Conservation (phyloP, 208 protist species). For the Acanthamoeba royreba region DNA sequence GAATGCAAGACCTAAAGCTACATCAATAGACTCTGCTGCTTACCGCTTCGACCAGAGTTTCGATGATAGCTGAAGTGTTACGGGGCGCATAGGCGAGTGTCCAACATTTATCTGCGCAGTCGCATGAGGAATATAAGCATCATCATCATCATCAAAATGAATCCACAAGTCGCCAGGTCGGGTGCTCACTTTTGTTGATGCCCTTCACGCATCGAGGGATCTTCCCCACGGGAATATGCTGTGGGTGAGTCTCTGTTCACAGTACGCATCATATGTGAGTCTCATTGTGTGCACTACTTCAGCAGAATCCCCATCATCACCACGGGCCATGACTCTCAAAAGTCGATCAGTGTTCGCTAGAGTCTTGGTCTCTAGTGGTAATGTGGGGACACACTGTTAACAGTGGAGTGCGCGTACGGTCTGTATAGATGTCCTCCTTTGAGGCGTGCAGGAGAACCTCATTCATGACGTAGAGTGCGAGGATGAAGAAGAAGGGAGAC, state of each 20-base stretch:
- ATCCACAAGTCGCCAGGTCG: background rate
- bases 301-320: too few species aligned
- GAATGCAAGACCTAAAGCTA: background rate
- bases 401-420: background rate
- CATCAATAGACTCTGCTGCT: background rate
- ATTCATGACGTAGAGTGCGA: conserved; percentile 16
- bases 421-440: background rate
- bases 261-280: background rate
- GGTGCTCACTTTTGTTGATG: background rate
- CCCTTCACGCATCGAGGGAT: background rate
- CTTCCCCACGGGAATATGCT: background rate
- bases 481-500: conserved; percentile 25
- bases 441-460: background rate
- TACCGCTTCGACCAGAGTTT: background rate
- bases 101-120: background rate
- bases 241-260: background rate
- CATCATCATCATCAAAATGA: too few species aligned
- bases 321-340: too few species aligned
- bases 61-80: background rate
- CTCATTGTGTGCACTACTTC: too few species aligned
- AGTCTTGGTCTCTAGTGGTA: too few species aligned
- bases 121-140: background rate
- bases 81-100: background rate
- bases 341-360: too few species aligned
- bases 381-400: too few species aligned